These are phyloP conservation scores for Lentinula lateritia DNA, from an alignment of 768 basidiomycete species.

Conservation along the genomic window DNA sequence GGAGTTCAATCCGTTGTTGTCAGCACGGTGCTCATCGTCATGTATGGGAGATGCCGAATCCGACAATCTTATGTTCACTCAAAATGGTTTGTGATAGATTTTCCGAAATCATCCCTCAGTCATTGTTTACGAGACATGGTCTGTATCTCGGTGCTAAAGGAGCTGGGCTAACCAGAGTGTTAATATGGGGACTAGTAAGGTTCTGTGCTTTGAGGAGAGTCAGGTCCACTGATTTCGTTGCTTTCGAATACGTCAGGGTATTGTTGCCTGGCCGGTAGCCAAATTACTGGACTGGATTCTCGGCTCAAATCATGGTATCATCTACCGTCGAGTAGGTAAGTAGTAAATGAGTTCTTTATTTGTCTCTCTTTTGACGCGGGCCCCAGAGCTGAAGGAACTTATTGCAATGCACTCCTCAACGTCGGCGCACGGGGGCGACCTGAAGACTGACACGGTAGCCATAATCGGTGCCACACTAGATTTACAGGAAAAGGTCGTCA, in stretches of 20 bases:
- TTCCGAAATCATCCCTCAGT: conserved; percentile 89
- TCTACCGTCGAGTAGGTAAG: conserved; percentile 69
- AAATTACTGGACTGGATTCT: conserved; percentile 74
- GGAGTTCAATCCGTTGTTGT: conserved; percentile 73
- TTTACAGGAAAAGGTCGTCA: conserved; percentile 63
- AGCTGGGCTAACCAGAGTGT: conserved; percentile 59
- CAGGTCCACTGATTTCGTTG: no score
- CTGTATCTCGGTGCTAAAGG: conserved; percentile 85
- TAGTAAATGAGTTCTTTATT: background rate
- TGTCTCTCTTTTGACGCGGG: background rate
- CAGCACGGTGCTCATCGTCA: conserved; percentile 81
- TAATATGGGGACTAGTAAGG: conserved; percentile 69
- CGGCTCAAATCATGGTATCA: conserved; percentile 85
- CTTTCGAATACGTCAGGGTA: conserved; percentile 34
- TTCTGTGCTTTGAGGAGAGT: background rate
- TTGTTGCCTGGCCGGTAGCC: conserved; percentile 82
- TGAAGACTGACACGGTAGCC: conserved; percentile 80
- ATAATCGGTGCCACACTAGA: conserved; percentile 90
- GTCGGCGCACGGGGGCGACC: conserved; percentile 75
- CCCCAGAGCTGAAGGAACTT: conserved; percentile 74
- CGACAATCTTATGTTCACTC: background rate
- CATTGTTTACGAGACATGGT: conserved; percentile 87
- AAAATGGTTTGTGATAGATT: conserved; percentile 44
- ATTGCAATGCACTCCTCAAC: conserved; percentile 81
- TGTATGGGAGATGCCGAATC: conserved; percentile 33